Conservation (phyloP, 1,139 yeast species). For the Yamadazyma buinensis region DNA sequence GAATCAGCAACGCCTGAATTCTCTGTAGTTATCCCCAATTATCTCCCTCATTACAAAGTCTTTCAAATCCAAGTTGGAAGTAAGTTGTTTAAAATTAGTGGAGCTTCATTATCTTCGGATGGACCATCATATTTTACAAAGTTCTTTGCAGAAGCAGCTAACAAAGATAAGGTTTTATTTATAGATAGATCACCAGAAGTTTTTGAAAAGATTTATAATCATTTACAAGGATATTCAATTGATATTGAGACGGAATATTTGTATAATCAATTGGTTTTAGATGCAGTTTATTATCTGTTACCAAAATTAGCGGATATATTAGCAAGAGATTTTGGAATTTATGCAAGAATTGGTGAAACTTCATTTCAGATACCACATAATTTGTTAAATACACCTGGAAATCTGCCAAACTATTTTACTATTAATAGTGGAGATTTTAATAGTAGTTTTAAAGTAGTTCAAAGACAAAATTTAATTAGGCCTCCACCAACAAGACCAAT, state of each 20-base stretch:
- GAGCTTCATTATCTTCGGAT: constrained; percentile 83
- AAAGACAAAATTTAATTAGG: constrained; percentile 28
- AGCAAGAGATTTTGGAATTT: constrained; percentile 48
- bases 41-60: constrained; percentile 62
- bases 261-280: constrained; percentile 63
- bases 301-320: constrained; percentile 51
- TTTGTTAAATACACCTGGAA: constrained; percentile 56
- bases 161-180: constrained; percentile 48
- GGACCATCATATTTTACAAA: constrained; percentile 62
- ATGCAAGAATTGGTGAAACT: constrained; percentile 57
- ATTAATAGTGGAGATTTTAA: constrained; percentile 49
- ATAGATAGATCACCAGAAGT: constrained; percentile 76
- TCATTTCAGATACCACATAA: constrained; percentile 58
- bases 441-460: constrained; percentile 41
- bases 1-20: constrained; percentile 24
- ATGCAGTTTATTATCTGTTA: constrained; percentile 69
- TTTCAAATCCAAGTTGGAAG: constrained; percentile 74
- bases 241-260: constrained; percentile 55
- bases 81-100: constrained; percentile 57
- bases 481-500: constrained; percentile 77
- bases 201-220: constrained; percentile 63
- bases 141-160: constrained; percentile 36
- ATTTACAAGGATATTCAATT: constrained; percentile 75
- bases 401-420: constrained; percentile 73
- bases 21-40: constrained; percentile 50